These are phyloP conservation scores for Pyrus pyrifolia DNA, from an alignment of 306 rosid species.

Conservation along the genomic window DNA sequence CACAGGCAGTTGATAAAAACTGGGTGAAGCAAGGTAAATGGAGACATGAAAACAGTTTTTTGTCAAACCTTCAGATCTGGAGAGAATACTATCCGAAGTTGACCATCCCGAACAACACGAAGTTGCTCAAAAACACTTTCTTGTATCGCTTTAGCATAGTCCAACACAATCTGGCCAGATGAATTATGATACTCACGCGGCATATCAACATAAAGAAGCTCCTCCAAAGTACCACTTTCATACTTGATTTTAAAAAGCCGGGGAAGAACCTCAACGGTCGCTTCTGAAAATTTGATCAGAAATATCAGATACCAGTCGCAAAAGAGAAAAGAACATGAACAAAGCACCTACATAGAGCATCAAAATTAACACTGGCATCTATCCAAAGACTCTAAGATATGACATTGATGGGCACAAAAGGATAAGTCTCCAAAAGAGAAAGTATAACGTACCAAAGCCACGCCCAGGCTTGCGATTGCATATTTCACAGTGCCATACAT, in stretches of 20 bases:
- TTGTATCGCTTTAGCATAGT: slow-evolving; percentile 95
- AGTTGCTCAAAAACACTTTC: slow-evolving; percentile 99
- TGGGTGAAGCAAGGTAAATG: not conserved
- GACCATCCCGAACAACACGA: slow-evolving; percentile 99
- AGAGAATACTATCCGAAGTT: slow-evolving; percentile 90
- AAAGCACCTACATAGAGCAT: not conserved
- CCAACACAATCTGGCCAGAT: slow-evolving; percentile 93
- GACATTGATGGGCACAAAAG: slow-evolving; percentile 3
- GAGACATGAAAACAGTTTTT: not conserved
- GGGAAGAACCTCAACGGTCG: slow-evolving; percentile 95
- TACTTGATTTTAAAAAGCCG: slow-evolving; percentile 94
- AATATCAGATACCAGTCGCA: slow-evolving; percentile 16
- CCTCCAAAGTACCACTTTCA: slow-evolving; percentile 98
- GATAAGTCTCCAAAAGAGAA: not conserved
- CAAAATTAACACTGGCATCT: not conserved
- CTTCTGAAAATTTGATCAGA: slow-evolving; percentile 53
- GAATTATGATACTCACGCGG: slow-evolving; percentile 94
- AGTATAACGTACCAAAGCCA: slow-evolving; percentile 70
- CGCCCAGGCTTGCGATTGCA: slow-evolving; percentile 98
- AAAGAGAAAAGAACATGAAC: slow-evolving; percentile 5
- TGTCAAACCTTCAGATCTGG: slow-evolving; percentile 76
- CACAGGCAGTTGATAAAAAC: slow-evolving; percentile 11
- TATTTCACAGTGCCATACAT: slow-evolving; percentile 96
- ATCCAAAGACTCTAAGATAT: slow-evolving; percentile 3
- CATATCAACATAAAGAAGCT: slow-evolving; percentile 95